Conservation (phyloP, 2,329 filamentous ascomycete species). For the Diaporthe sp. region DNA sequence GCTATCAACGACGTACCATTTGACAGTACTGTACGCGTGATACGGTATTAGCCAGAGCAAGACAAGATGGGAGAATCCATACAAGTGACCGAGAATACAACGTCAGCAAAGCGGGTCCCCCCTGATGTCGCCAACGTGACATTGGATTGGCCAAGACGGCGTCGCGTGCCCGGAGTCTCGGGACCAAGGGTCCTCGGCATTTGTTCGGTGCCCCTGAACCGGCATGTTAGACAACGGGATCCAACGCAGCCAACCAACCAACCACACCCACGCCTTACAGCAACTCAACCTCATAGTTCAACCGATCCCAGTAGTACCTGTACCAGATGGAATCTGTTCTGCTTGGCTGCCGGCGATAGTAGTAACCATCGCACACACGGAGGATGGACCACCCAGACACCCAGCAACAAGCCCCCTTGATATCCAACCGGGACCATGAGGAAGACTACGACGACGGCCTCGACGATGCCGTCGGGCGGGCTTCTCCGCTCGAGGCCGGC, state of each 20-base stretch:
- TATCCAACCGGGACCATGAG: conserved; percentile 49
- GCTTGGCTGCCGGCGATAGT: conserved; percentile 19
- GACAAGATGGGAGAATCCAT: neutral
- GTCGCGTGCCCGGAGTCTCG: conserved; percentile 22
- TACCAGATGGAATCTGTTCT: conserved; percentile 23
- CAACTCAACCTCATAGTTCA: neutral
- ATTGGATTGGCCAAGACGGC: conserved; percentile 10
- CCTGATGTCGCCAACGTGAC: neutral
- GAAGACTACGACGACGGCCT: conserved; percentile 44
- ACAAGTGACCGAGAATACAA: neutral
- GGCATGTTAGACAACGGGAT: conserved; percentile 17
- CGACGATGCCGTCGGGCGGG: conserved; percentile 48
- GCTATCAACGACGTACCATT: neutral
- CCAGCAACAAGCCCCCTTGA: conserved; percentile 53
- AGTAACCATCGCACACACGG: conserved; percentile 20
- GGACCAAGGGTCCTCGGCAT: conserved; percentile 32
- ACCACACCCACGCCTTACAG: conserved; percentile 1
- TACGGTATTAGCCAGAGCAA: neutral
- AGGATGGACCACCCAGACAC: conserved; percentile 36
- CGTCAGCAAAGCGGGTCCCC: conserved; percentile 10
- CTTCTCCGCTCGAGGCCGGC: conserved; percentile 36
- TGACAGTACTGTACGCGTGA: neutral
- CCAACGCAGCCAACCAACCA: neutral
- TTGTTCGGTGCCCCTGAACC: conserved; percentile 15
- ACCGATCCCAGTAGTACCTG: neutral